Evolutionary conservation across 2,329 filamentous ascomycete species (phyloP).

Genomic region (Xylaria sp.): DNA sequence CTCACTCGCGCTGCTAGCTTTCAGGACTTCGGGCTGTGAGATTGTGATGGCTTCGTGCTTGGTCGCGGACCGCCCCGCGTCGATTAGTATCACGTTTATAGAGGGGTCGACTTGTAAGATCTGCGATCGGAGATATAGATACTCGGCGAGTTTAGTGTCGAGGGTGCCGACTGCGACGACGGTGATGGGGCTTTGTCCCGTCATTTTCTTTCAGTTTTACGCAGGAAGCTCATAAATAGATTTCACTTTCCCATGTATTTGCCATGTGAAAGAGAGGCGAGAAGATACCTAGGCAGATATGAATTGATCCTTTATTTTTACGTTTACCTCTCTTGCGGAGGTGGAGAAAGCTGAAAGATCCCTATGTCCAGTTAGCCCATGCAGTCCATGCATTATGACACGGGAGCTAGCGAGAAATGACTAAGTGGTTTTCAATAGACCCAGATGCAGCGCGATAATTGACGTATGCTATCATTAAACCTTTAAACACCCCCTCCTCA

Average conservation of each 20-base stretch:
- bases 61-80: constrained; percentile 57
- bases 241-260: too few relatives aligned
- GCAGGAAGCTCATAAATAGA: too few relatives aligned
- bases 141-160: constrained; percentile 67
- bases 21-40: constrained; percentile 32
- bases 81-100: constrained; percentile 54
- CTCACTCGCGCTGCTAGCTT: constrained; percentile 44
- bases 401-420: not conserved
- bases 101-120: constrained; percentile 45
- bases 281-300: too few relatives aligned
- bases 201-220: constrained; percentile 26
- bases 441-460: not conserved
- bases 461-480: not conserved
- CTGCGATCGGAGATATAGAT: constrained; percentile 55
- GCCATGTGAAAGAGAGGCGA: not conserved
- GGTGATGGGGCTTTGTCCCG: constrained; percentile 15
- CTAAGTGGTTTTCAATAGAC: not conserved
- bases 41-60: constrained; percentile 51
- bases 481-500: not conserved
- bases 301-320: not conserved
- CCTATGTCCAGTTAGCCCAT: not conserved
- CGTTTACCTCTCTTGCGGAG: too few relatives aligned
- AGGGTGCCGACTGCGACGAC: constrained; percentile 63
- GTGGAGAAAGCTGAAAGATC: constrained; percentile 20
- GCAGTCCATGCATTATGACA: not conserved